A percentile compares a stretch with the other conserved stretches of the same genome.
These are phyloP conservation scores for Malus hybrid DNA, from an alignment of 331 rosid species.

Conservation along the genomic window DNA sequence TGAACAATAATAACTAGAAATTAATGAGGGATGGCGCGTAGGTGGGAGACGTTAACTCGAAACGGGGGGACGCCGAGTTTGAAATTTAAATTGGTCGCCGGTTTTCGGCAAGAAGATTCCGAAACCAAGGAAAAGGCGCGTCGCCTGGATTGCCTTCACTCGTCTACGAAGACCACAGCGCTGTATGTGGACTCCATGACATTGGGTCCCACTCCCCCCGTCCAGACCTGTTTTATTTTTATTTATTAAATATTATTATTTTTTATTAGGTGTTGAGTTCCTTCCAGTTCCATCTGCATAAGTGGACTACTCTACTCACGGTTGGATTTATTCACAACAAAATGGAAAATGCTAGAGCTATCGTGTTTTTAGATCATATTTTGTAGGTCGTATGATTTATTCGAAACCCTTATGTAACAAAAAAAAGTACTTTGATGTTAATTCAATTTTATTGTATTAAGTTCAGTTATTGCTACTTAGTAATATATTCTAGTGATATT, in stretches of 20 bases:
- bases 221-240: neutral
- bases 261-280: neutral
- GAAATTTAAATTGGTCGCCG: conserved; percentile 26
- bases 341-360: neutral
- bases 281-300: neutral
- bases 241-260: neutral
- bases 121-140: conserved; percentile 12
- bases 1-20: neutral
- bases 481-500: no score
- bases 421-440: no score
- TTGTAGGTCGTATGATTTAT: neutral
- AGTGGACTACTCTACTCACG: neutral
- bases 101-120: conserved; percentile 31
- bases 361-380: no score
- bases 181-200: neutral
- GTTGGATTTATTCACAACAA: neutral
- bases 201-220: neutral
- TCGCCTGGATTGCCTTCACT: neutral
- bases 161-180: neutral
- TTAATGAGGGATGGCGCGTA: conserved; percentile 17
- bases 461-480: no score
- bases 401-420: no score
- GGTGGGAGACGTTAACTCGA: conserved; percentile 23
- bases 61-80: conserved; percentile 64
- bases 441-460: no score